Percentiles rank a stretch among this genome's conserved stretches.
Evolutionary conservation across 2,329 filamentous ascomycete genomes (phyloP).

Genomic region (Diaporthe citriasiana): DNA sequence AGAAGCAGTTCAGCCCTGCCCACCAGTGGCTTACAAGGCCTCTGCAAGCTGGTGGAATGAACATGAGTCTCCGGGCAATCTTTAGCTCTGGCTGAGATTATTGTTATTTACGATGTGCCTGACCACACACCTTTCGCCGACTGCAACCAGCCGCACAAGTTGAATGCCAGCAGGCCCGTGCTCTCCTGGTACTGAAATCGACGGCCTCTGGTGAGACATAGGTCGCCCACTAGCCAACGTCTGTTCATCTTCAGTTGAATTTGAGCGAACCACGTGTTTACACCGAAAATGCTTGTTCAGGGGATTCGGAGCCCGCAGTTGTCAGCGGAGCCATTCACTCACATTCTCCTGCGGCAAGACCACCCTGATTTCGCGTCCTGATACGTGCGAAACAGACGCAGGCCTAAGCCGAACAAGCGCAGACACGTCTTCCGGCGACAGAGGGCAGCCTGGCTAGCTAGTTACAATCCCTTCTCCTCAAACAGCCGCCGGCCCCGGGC

Average conservation of each 20-base stretch:
- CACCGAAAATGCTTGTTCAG: too few relatives aligned
- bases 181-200: background rate
- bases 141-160: background rate
- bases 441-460: background rate
- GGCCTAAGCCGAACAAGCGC: background rate
- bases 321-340: background rate
- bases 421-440: background rate
- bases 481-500: slow-evolving; percentile 26
- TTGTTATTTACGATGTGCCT: slow-evolving; percentile 27
- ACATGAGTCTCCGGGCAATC: background rate
- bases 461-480: slow-evolving; percentile 14
- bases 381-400: slow-evolving; percentile 17
- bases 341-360: background rate
- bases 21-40: background rate
- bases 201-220: slow-evolving; percentile 16
- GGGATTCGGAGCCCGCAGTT: background rate
- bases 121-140: slow-evolving; percentile 13
- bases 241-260: slow-evolving; percentile 15
- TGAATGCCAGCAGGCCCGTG: slow-evolving; percentile 8
- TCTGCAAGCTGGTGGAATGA: background rate
- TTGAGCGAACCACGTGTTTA: slow-evolving; percentile 1
- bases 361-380: slow-evolving; percentile 1
- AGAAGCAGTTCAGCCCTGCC: background rate
- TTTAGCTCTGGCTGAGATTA: background rate
- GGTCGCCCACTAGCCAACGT: slow-evolving; percentile 3